Evolutionary conservation across 129 eudicot genomes (phyloP), one percentile per base, ranked within the genome.

Genomic region (Flaveria trinervia): DNA sequence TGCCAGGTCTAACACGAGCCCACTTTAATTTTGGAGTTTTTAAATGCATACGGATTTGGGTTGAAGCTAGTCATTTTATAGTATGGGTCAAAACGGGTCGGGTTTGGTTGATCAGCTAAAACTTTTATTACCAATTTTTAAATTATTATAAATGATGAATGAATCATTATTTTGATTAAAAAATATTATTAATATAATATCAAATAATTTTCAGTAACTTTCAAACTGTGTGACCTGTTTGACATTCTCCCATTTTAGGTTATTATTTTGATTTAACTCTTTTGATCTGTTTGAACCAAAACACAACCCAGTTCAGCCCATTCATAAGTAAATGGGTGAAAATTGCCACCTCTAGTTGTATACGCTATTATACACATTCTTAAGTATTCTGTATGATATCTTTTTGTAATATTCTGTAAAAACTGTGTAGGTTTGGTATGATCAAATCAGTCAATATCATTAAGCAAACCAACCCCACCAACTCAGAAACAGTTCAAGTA

Each of bases 361-460:
- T 36, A 36, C 7, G 7, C 7, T 36, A 36, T 36, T 36, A 36
- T 36, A 36, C 41, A 36, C 41, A 36, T 36, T 36, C 41, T 36
- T 36, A 36, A 36, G 41, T 36, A 3, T 5, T 36, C 41, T 36
- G 41, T 5, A 36, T 36, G 41, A 36, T 36, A 36, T 36, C 41
- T 36, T 4, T 36, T 45, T 48, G 5, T 5, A 12, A 59, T 59
- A 28, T 68, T 60, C 25, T 45, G 9, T 48, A 9, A 55, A 44
- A 7, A n/a, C 54, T 3, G 65, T 85, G 80, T 83, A 95, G 99
- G 88, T 95, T 95, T 82, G 99, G 99, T 59, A 75, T 92, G 72
- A 88, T 95, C 65, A 85, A 84, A 79, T 88, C 99, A 26, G 66
- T 92, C 51, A 89, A 95, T 79, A 71, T 91, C 70, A 82, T 81